Base-by-base conservation (phyloP, 805 yeast genomes). In the Saturnispora serradocipensis region DNA sequence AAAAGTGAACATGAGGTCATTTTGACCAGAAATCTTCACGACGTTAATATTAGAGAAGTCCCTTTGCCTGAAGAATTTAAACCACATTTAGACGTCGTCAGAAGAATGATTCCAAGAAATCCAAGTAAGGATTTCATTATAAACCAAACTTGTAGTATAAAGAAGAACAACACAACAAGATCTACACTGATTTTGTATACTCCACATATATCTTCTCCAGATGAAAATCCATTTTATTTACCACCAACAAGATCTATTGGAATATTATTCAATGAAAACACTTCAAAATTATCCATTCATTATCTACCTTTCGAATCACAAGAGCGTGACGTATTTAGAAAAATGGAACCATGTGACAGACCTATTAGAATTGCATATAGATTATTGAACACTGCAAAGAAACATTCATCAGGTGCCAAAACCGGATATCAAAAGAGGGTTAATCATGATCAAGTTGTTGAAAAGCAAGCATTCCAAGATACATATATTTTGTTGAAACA, bases 31-130 rank as follows among this genome's bases (percentile, higher is more conserved):
- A 57, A 68, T 45, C 54, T 77, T 2, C 69, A 70, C 25, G 84
- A 79, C 56, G 53, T 72, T 1, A 70, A 67, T 5, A 58, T 77
- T 5, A 69, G 69, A 46, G 38, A 58, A 5, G 71, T 66, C 46
- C 73, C 74, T 11, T 56, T 61, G n/a, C 54, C 52, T 11, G 13
- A 51, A 2, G 58, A 46, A 25, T 69, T 59, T 51, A 65, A 61
- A 52, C 73, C 74, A 18, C 70, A 71, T 43, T 63, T 66, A 20
- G 81, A 82, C 57, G 68, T 85, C 45, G 87, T 88, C n/a, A 77
- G 97, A 58, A 73, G 96, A 58, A 81, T 90, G 35, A 77, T 90
- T n/a, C 98, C 98, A 10, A 73, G 97, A 66, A 90, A 90, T 61
- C 96, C 96, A 0, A 81, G 79, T 62, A 85, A 87, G 60, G 98